These are phyloP conservation scores for Tetracladium maxilliforme DNA, from an alignment of 2,329 filamentous ascomycete genomes.

Conservation along the genomic window DNA sequence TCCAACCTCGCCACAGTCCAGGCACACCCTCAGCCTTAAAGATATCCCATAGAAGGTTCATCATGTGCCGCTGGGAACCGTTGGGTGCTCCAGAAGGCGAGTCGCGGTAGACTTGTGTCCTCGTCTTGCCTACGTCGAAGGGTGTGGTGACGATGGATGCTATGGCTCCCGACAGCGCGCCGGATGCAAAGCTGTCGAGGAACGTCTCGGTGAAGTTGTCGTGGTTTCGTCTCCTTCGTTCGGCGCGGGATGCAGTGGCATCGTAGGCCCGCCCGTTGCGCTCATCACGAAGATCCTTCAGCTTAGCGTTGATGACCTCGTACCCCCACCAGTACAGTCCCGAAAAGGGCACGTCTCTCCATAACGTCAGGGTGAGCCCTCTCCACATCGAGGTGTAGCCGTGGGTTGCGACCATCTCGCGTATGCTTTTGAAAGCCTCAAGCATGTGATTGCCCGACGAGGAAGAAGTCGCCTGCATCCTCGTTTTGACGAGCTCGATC, in stretches of 20 bases:
- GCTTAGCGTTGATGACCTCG: conserved; percentile 59
- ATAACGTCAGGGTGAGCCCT: conserved; percentile 78
- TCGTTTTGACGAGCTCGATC: conserved; percentile 85
- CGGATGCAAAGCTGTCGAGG: conserved; percentile 77
- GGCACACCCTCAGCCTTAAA: conserved; percentile 68
- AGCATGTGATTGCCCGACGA: conserved; percentile 53
- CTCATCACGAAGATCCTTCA: conserved; percentile 54
- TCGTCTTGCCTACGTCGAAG: conserved; percentile 94
- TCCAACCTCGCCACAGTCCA: conserved; percentile 85
- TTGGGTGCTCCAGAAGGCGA: no score
- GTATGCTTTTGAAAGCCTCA: conserved; percentile 62
- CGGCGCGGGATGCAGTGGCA: conserved; percentile 20
- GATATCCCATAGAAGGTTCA: conserved; percentile 77
- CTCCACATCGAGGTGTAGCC: conserved; percentile 82
- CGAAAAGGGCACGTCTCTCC: conserved; percentile 95
- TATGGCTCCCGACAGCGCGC: conserved; percentile 67
- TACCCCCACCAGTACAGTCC: conserved; percentile 98
- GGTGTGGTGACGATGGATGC: conserved; percentile 85
- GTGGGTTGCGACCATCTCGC: conserved; percentile 61
- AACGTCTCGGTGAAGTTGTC: conserved; percentile 69
- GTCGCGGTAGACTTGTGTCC: conserved; percentile 72
- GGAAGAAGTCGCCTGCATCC: conserved; percentile 62
- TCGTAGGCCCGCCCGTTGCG: conserved; percentile 25
- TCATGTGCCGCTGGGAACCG: no score
- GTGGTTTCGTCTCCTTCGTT: no score